Evolutionary conservation across 805 yeast genomes (phyloP).

Genomic region (Jamesozyma rosinii): DNA sequence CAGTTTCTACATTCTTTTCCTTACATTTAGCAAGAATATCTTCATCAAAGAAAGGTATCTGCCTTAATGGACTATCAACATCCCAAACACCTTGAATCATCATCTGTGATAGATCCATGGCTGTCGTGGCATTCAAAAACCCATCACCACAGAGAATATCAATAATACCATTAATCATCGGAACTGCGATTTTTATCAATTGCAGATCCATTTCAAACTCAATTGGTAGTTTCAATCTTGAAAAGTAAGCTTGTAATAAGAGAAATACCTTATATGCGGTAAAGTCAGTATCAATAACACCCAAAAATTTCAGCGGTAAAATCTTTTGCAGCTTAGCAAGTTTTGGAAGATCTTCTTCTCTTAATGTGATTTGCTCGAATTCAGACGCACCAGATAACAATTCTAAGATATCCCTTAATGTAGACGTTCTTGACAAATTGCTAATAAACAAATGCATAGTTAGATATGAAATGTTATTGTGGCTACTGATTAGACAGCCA

Average conservation of each 20-base stretch:
- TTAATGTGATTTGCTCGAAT: conserved; percentile 55
- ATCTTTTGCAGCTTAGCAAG: conserved; percentile 45
- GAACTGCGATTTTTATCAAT: conserved; percentile 38
- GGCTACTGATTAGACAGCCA: conserved; percentile 67
- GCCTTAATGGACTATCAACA: conserved; percentile 66
- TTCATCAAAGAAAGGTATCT: conserved; percentile 59
- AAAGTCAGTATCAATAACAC: conserved; percentile 30
- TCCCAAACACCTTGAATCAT: conserved; percentile 81
- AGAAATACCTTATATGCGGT: conserved; percentile 64
- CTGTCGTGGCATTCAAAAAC: conserved; percentile 60
- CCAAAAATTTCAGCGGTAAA: conserved; percentile 51
- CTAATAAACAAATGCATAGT: conserved; percentile 56
- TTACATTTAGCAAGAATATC: conserved; percentile 45
- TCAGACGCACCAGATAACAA: conserved; percentile 60
- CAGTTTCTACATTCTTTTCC: conserved; percentile 50
- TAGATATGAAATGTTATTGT: conserved; percentile 53
- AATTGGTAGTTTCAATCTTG: conserved; percentile 51
- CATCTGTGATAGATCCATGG: conserved; percentile 87
- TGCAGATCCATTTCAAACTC: conserved; percentile 54
- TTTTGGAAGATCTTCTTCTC: conserved; percentile 47
- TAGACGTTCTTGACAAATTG: conserved; percentile 46
- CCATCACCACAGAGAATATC: conserved; percentile 80
- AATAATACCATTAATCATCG: conserved; percentile 54
- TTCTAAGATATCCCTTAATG: conserved; percentile 54
- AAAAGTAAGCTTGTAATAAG: conserved; percentile 72